Evolutionary conservation across 331 rosid genomes (phyloP).

Genomic region (Pyracantha coccinea): DNA sequence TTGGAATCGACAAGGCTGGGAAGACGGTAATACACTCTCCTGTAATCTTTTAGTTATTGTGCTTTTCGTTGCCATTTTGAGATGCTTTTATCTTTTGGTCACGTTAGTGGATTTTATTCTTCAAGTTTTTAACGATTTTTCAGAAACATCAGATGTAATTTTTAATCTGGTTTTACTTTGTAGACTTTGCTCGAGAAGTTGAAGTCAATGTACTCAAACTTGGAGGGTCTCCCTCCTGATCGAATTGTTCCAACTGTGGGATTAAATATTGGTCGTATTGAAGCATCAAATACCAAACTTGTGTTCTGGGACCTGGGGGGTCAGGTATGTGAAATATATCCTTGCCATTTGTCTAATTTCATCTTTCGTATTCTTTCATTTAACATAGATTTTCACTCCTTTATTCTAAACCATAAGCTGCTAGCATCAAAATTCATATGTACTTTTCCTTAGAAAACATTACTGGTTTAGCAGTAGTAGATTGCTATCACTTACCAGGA

Average conservation of each 20-base stretch:
- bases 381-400: not conserved
- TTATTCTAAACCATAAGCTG: not conserved
- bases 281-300: conserved; percentile 72
- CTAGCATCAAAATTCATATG: not conserved
- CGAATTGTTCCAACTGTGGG: conserved; percentile 98
- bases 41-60: not conserved
- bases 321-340: conserved; percentile 57
- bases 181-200: conserved; percentile 95
- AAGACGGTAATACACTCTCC: conserved; percentile 62
- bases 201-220: conserved; percentile 68
- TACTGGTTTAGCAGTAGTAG: not conserved
- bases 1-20: conserved; percentile 97
- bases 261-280: conserved; percentile 88
- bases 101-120: not conserved
- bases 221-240: conserved; percentile 92
- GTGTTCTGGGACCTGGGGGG: conserved; percentile 99
- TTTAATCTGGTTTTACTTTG: not conserved
- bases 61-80: conserved; percentile 7
- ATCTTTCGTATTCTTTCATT: not conserved
- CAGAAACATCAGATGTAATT: not conserved
- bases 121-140: not conserved
- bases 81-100: not conserved
- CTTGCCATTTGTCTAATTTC: not conserved
- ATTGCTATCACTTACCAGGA: not conserved
- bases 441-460: not conserved